These are phyloP conservation scores for Stylonectria norvegica DNA, from an alignment of 2,329 filamentous ascomycete species.

Conservation along the genomic window DNA sequence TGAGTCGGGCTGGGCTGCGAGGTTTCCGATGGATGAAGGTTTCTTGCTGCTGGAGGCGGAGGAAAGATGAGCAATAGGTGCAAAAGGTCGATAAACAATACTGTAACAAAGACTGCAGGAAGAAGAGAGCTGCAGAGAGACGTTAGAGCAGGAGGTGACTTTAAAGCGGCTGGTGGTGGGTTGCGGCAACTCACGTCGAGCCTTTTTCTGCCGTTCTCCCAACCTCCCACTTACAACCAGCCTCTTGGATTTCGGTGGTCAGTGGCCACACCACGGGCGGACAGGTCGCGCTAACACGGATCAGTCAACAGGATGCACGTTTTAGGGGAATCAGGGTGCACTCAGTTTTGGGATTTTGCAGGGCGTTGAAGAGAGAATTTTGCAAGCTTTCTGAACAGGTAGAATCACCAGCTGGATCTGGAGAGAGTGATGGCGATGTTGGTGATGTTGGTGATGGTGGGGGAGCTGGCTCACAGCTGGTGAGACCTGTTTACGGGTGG, in stretches of 20 bases:
- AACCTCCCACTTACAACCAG: constrained; percentile 37
- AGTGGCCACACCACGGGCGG: constrained; percentile 13
- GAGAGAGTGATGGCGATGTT: no score
- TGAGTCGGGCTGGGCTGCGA: no score
- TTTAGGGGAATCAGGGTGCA: constrained; percentile 1
- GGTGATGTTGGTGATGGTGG: constrained; percentile 16
- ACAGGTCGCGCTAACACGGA: constrained; percentile 7
- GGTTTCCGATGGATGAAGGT: no score
- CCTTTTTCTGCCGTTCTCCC: constrained; percentile 21
- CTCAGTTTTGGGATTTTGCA: constrained; percentile 16
- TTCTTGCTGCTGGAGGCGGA: no score
- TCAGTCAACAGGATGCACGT: constrained; percentile 14
- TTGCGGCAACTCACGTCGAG: constrained; percentile 21
- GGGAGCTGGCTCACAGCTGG: constrained; percentile 22
- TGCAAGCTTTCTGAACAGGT: no score
- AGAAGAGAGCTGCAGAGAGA: constrained; percentile 15
- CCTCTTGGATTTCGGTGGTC: constrained; percentile 27
- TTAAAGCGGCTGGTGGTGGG: constrained; percentile 29
- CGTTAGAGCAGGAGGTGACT: constrained; percentile 31
- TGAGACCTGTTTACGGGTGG: constrained; percentile 11
- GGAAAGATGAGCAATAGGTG: no score
- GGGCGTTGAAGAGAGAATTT: background rate
- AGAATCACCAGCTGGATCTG: no score
- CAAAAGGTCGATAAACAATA: constrained; percentile 10
- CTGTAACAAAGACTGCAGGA: constrained; percentile 11